Base-by-base conservation (phyloP, 2,329 filamentous ascomycete genomes). In the Plectosphaerella sp. region DNA sequence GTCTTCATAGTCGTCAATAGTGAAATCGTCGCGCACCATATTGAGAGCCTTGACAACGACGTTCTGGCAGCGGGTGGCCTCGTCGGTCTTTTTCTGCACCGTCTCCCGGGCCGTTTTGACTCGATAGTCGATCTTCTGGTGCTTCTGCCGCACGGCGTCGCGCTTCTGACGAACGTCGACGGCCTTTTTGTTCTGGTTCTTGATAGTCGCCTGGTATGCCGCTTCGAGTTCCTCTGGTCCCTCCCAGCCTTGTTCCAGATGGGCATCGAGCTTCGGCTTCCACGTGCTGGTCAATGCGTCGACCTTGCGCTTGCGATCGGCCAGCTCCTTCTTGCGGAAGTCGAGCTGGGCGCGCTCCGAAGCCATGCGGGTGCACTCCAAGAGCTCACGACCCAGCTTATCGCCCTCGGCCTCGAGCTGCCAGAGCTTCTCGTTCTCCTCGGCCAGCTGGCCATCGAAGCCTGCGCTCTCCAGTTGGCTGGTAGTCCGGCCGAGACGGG, bases 281-380 rank as follows among this genome's bases (percentile, higher is more conserved):
- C 95, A 90, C 0, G 90, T 90, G 47, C 76, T 83, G 56, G 76
- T 82, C 72, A 97, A 83, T 1, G 89, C 94, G 9, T 91, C 81
- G 3, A 97, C 75, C 55, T 88, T 88, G 35, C 83, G 80, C 65
- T 88, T 82, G 51, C 87, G 83, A 58, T 91, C 86, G 57, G 83
- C 82, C 25, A 91, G 70, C 62, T 96, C 89, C 60, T 91, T 92
- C 62, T 88, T 91, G 35, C 92, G 79, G 59, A 89, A 85, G 52
- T 96, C 89, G 11, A 99, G 78, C 60, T 89, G 87, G 12, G 93
- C 94, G 37, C 91, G 81, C 56, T 96, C 91, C 4, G 87, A 84
- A 6, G 91, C 91, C 52, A 89, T 81, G 52, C 86, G 85, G 3
- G 89, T 96, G 53, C 87, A 90, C 61, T 95, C 88, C 9, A 91